A percentile compares a stretch with the other conserved stretches of the same genome.
These are phyloP conservation scores for Plasmodium yoelii DNA, from an alignment of 169 alveolate species.

Conservation along the genomic window DNA sequence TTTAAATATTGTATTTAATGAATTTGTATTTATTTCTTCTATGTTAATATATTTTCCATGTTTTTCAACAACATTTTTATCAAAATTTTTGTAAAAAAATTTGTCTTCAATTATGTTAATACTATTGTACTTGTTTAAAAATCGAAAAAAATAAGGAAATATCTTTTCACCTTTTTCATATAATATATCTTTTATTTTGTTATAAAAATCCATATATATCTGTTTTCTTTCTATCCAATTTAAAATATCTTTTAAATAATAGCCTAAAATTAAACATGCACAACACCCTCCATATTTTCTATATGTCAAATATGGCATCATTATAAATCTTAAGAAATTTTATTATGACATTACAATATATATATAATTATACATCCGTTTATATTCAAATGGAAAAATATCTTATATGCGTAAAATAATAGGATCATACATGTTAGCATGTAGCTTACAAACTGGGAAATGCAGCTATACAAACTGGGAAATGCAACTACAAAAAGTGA, in stretches of 20 bases:
- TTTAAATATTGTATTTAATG: constrained; percentile 64
- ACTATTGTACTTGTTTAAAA: constrained; percentile 2
- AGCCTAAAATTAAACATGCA: constrained; percentile 24
- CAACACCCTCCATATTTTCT: constrained; percentile 17
- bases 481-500: too few species aligned
- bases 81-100: constrained; percentile 49
- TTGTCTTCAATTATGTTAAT: constrained; percentile 10
- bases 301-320: not conserved
- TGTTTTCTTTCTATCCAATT: constrained; percentile 8
- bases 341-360: not conserved
- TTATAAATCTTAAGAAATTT: not conserved
- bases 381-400: too few species aligned
- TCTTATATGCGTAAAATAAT: too few species aligned
- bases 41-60: constrained; percentile 49
- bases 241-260: constrained; percentile 15
- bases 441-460: too few species aligned
- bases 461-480: too few species aligned
- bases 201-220: not conserved
- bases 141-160: not conserved
- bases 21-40: constrained; percentile 32
- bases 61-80: constrained; percentile 43
- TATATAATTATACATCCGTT: not conserved
- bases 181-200: constrained; percentile 3
- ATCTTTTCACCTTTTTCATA: constrained; percentile 1
- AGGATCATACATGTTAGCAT: too few species aligned